These are phyloP conservation scores for Xylaria scruposa DNA, from an alignment of 495 filamentous ascomycete species.

Conservation along the genomic window DNA sequence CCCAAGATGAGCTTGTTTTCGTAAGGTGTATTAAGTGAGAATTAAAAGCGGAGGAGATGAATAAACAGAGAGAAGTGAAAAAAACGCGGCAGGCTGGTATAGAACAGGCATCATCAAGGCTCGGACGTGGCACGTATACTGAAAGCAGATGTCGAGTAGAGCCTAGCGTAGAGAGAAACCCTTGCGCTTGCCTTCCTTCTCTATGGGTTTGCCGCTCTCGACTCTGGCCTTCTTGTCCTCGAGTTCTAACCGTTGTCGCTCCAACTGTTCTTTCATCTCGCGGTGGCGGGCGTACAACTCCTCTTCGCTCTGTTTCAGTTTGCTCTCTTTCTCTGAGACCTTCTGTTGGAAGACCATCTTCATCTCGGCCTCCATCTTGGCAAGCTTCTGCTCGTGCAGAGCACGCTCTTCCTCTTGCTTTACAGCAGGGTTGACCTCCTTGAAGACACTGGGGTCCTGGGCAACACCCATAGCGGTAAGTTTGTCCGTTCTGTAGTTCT, in stretches of 20 bases:
- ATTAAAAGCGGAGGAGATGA: constrained; percentile 55
- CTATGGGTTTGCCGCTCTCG: constrained; percentile 92
- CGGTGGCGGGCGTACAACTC: constrained; percentile 96
- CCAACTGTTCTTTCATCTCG: constrained; percentile 99
- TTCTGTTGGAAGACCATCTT: constrained; percentile 99
- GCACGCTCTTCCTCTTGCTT: constrained; percentile 99
- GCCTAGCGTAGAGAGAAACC: constrained; percentile 95
- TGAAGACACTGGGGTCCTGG: constrained; percentile 98
- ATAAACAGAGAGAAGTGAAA: constrained; percentile 51
- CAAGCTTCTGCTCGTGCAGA: constrained; percentile 98
- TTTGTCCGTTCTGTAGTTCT: constrained; percentile 99
- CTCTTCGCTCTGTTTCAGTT: constrained; percentile 98
- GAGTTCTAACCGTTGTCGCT: constrained; percentile 88
- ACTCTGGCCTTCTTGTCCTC: constrained; percentile 96
- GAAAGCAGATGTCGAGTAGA: constrained; percentile 32
- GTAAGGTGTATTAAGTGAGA: constrained; percentile 50
- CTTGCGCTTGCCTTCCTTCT: constrained; percentile 96
- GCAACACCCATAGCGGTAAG: constrained; percentile 97
- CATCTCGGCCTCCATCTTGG: constrained; percentile 99
- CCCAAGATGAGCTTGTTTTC: constrained; percentile 30
- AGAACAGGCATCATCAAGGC: constrained; percentile 56
- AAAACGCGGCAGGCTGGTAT: constrained; percentile 54
- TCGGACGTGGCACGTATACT: constrained; percentile 53
- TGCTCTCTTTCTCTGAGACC: constrained; percentile 99
- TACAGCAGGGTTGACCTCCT: constrained; percentile 99